These are phyloP conservation scores for Phytophthora uliginosa DNA, from an alignment of 352 stramenopile species.

Conservation along the genomic window DNA sequence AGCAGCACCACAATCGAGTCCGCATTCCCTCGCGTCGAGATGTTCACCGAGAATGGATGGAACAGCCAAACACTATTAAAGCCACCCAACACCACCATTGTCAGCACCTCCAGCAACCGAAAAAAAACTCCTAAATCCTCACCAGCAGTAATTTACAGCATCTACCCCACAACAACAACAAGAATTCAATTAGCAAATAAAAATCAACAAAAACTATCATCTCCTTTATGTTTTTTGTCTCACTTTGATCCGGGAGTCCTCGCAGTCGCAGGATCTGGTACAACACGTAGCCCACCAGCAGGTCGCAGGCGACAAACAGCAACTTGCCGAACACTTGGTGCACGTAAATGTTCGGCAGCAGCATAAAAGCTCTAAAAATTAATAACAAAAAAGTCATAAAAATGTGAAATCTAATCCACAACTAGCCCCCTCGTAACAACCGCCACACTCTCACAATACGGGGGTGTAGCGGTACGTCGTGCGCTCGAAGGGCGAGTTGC, in stretches of 20 bases:
- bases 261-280: conserved; percentile 85
- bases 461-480: conserved; percentile 99
- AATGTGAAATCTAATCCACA: background rate
- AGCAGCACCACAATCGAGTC: conserved; percentile 96
- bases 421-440: background rate
- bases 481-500: conserved; percentile 95
- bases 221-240: conserved; percentile 2
- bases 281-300: conserved; percentile 93
- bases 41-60: conserved; percentile 99
- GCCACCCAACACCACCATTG: background rate
- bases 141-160: conserved; percentile 75
- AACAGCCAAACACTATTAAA: conserved; percentile 94
- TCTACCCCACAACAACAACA: conserved; percentile 33
- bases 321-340: conserved; percentile 94
- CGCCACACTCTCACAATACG: conserved; percentile 81
- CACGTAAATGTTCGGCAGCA: conserved; percentile 83
- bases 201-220: background rate
- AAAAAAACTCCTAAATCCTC: background rate
- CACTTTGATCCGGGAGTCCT: conserved; percentile 66
- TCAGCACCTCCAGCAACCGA: background rate
- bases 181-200: background rate
- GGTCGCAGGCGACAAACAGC: conserved; percentile 97
- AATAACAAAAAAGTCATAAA: conserved; percentile 1
- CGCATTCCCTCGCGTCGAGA: conserved; percentile 98
- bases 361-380: conserved; percentile 64